phyloP scores from a whole-genome alignment of 345 rosid genomes.

The Hibiscus tridactylites region DNA sequence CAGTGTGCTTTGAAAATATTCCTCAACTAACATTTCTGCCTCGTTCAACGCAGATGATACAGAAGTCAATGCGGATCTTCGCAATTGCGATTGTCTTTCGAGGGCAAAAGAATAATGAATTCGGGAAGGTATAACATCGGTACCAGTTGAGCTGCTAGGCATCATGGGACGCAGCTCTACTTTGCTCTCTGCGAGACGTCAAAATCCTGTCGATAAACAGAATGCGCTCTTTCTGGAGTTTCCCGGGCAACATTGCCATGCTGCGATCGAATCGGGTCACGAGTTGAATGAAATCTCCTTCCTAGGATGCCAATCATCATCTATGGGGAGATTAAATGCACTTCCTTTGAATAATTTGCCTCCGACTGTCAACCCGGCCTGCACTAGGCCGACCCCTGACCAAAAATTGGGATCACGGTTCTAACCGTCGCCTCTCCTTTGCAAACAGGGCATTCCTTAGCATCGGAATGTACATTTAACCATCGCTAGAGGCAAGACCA shows the following conservation, averaged over 20 bases:
- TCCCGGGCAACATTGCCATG: conserved; percentile 40
- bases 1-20: conserved; percentile 7
- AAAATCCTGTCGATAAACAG: conserved; percentile 51
- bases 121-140: conserved; percentile 19
- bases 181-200: conserved; percentile 66
- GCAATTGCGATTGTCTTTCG: conserved; percentile 54
- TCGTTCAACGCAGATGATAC: conserved; percentile 46
- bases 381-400: conserved; percentile 80
- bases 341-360: conserved; percentile 36
- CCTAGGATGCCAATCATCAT: conserved; percentile 74
- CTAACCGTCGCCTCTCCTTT: conserved; percentile 78
- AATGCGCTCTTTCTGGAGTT: conserved; percentile 40
- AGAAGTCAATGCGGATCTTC: too few species aligned
- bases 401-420: conserved; percentile 79
- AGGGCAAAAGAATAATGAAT: conserved; percentile 35
- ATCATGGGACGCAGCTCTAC: conserved; percentile 29
- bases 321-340: conserved; percentile 58
- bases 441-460: conserved; percentile 94
- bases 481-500: conserved; percentile 88
- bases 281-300: conserved; percentile 48
- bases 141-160: neutral
- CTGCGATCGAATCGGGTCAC: conserved; percentile 37
- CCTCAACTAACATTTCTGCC: conserved; percentile 29
- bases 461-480: conserved; percentile 66
- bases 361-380: conserved; percentile 74